These are phyloP conservation scores for Musa troglodytarum DNA, from an alignment of 176 grass and related monocot species.

Conservation along the genomic window DNA sequence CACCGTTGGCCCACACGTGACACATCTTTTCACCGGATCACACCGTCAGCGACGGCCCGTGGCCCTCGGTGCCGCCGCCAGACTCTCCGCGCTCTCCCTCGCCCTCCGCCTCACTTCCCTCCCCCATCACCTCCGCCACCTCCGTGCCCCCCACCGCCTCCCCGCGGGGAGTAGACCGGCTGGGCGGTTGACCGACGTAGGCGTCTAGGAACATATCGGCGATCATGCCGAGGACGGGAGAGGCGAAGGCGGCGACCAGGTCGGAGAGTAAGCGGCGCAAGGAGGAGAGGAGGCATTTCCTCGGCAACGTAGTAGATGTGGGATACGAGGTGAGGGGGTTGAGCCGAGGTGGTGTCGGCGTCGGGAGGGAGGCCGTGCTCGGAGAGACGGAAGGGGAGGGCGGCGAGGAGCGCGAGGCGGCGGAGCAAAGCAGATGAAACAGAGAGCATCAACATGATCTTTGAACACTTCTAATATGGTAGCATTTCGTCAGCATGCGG, in stretches of 20 bases:
- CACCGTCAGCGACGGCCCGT: neutral
- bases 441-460: too few species aligned
- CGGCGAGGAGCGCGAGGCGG: neutral
- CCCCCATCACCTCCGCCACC: constrained; percentile 14
- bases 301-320: neutral
- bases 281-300: neutral
- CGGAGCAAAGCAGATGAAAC: neutral
- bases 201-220: neutral
- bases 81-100: neutral
- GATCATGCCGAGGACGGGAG: neutral
- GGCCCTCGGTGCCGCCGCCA: neutral
- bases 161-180: constrained; percentile 3
- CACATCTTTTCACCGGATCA: neutral
- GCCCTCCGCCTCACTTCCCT: constrained; percentile 7
- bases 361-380: neutral
- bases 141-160: constrained; percentile 1
- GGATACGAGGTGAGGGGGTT: neutral
- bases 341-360: neutral
- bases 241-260: neutral
- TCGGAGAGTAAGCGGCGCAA: neutral
- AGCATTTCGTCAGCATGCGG: too few species aligned
- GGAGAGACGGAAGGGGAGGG: neutral
- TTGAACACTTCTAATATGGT: too few species aligned
- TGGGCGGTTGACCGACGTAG: neutral
- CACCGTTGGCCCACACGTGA: too few species aligned